Conservation (phyloP, 441 rosid genomes). For the Arabidopsis lyrata region DNA sequence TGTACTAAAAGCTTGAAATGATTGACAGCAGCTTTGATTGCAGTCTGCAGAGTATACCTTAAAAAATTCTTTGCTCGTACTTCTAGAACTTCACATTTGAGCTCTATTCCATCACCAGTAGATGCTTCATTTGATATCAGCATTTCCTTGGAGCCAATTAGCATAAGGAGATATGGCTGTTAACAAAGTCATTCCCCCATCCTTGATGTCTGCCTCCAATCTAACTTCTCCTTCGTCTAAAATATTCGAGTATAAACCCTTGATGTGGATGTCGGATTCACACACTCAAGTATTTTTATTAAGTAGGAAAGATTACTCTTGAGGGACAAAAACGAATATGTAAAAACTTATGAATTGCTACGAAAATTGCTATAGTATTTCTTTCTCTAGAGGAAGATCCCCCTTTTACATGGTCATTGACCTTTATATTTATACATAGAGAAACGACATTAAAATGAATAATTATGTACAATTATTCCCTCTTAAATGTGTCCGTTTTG, state of each 20-base stretch:
- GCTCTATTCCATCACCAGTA: slow-evolving; percentile 78
- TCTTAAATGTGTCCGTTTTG: no score
- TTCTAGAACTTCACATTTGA: slow-evolving; percentile 97
- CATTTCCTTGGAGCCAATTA: slow-evolving; percentile 96
- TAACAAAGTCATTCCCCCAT: slow-evolving; percentile 98
- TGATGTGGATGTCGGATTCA: no score
- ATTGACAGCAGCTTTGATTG: slow-evolving; percentile 9
- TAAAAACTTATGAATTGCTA: no score
- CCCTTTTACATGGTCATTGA: no score
- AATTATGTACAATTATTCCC: no score
- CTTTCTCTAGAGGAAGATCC: no score
- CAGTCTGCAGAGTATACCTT: slow-evolving; percentile 68
- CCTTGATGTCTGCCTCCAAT: slow-evolving; percentile 96
- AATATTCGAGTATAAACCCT: slow-evolving; percentile 88
- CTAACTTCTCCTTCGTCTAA: slow-evolving; percentile 97
- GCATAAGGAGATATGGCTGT: slow-evolving; percentile 97
- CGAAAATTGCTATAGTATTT: no score
- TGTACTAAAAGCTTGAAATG: slow-evolving; percentile 12
- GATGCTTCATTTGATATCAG: slow-evolving; percentile 91
- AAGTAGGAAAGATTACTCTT: no score
- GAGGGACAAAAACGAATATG: no score
- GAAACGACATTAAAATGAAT: no score
- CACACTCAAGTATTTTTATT: no score
- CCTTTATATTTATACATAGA: no score
- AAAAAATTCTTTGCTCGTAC: slow-evolving; percentile 92